Percentiles rank a stretch among this genome's conserved stretches.
phyloP scores from a whole-genome alignment of 2,329 filamentous ascomycete species.

The Pseudophaeomoniella oleicola region DNA sequence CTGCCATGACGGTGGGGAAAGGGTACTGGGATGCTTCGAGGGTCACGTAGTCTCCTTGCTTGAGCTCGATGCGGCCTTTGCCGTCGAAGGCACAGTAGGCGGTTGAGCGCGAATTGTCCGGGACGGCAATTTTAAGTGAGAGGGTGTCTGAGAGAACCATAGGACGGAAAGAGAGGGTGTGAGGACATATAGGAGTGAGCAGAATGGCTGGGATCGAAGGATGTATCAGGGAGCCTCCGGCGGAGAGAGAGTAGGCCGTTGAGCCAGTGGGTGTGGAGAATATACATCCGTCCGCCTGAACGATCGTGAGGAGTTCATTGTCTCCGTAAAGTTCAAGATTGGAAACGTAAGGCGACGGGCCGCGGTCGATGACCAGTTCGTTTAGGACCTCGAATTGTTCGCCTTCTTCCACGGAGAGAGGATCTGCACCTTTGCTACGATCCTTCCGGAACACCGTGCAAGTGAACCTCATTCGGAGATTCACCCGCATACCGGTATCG shows the following conservation, averaged over 20 bases:
- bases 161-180: slow-evolving; percentile 89
- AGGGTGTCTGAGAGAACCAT: slow-evolving; percentile 97
- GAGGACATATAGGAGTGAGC: slow-evolving; percentile 91
- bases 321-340: slow-evolving; percentile 94
- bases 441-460: slow-evolving; percentile 82
- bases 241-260: slow-evolving; percentile 91
- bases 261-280: slow-evolving; percentile 91
- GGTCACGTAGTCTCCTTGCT: slow-evolving; percentile 87
- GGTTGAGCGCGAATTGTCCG: slow-evolving; percentile 70
- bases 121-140: slow-evolving; percentile 77
- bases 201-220: slow-evolving; percentile 95
- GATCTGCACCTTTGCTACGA: slow-evolving; percentile 26
- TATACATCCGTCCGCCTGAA: slow-evolving; percentile 94
- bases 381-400: slow-evolving; percentile 98
- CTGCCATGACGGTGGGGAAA: slow-evolving; percentile 88
- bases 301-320: slow-evolving; percentile 83
- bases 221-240: slow-evolving; percentile 87
- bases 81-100: slow-evolving; percentile 97
- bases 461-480: slow-evolving; percentile 95
- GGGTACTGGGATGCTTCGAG: slow-evolving; percentile 93
- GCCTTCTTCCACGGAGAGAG: slow-evolving; percentile 60
- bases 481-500: slow-evolving; percentile 89
- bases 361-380: slow-evolving; percentile 94
- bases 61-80: slow-evolving; percentile 86
- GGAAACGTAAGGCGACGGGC: slow-evolving; percentile 90